These are phyloP conservation scores for Saussurea involucrata DNA, from an alignment of 129 eudicot genomes.

Conservation along the genomic window DNA sequence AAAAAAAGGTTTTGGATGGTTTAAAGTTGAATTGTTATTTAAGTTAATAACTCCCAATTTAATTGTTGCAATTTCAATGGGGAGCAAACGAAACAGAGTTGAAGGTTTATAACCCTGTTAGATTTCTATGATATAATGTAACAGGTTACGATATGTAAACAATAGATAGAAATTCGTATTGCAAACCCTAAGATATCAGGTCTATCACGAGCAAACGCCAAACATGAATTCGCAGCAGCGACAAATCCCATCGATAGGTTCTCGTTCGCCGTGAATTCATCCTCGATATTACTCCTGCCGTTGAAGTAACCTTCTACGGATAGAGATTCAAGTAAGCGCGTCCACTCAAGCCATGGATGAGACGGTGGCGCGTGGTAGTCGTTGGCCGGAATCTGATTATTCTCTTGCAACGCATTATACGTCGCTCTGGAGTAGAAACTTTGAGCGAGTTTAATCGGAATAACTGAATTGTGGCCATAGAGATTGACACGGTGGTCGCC, in stretches of 20 bases:
- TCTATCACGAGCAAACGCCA: constrained; percentile 60
- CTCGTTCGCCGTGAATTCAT: constrained; percentile 32
- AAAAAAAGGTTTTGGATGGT: too few relatives aligned
- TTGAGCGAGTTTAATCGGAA: constrained; percentile 14
- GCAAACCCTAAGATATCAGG: constrained; percentile 58
- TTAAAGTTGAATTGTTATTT: too few relatives aligned
- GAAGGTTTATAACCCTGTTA: not conserved
- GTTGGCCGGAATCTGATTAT: constrained; percentile 8
- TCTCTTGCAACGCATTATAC: constrained; percentile 9
- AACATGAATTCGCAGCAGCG: constrained; percentile 36
- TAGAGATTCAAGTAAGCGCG: constrained; percentile 34
- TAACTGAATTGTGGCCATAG: not conserved
- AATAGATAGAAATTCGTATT: not conserved
- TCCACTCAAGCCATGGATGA: constrained; percentile 76
- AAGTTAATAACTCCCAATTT: too few relatives aligned
- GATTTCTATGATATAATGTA: not conserved
- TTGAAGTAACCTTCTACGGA: constrained; percentile 24
- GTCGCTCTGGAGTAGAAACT: constrained; percentile 37
- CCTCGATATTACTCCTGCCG: constrained; percentile 17
- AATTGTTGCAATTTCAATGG: not conserved
- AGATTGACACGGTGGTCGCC: not conserved
- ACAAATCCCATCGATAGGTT: constrained; percentile 47
- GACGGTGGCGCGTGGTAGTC: not conserved
- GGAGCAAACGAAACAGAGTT: not conserved
- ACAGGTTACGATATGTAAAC: not conserved